Evolutionary conservation across 73 alveolate species (phyloP).

Genomic region (Paraurostyla sp.): DNA sequence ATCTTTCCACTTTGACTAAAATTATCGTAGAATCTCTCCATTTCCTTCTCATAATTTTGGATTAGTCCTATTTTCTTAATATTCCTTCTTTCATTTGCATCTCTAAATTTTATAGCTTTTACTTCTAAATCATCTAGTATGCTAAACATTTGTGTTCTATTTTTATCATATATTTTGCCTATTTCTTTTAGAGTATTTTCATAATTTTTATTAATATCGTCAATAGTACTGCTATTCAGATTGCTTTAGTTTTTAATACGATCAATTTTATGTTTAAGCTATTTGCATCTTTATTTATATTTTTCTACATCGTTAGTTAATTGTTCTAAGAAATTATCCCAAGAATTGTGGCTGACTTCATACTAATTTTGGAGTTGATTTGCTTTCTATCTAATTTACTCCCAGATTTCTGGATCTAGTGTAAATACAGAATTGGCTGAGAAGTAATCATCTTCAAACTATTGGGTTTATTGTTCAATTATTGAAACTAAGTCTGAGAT

Average conservation of each 20-base stretch:
- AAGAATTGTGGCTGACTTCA: neutral
- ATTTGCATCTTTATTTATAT: neutral
- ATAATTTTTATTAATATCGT: neutral
- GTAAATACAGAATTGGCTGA: too few relatives aligned
- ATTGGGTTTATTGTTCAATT: too few relatives aligned
- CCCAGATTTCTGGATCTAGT: too few relatives aligned
- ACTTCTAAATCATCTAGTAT: neutral
- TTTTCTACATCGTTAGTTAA: neutral
- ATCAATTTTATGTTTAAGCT: slow-evolving; percentile 1
- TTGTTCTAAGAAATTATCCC: neutral
- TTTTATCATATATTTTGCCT: slow-evolving; percentile 7
- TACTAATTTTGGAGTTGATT: neutral
- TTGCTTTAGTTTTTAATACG: neutral
- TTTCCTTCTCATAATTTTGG: neutral
- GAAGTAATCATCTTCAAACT: too few relatives aligned
- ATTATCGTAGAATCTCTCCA: slow-evolving; percentile 1
- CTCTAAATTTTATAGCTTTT: neutral
- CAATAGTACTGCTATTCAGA: too few relatives aligned
- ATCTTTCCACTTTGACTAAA: slow-evolving; percentile 4
- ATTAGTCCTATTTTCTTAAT: neutral
- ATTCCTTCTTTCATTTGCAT: neutral
- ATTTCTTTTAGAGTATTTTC: neutral
- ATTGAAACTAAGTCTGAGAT: too few relatives aligned
- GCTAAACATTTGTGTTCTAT: slow-evolving; percentile 4
- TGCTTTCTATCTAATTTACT: neutral